Evolutionary conservation across 148 eudicot species (phyloP).

Genomic region (Amaranthus palmeri): DNA sequence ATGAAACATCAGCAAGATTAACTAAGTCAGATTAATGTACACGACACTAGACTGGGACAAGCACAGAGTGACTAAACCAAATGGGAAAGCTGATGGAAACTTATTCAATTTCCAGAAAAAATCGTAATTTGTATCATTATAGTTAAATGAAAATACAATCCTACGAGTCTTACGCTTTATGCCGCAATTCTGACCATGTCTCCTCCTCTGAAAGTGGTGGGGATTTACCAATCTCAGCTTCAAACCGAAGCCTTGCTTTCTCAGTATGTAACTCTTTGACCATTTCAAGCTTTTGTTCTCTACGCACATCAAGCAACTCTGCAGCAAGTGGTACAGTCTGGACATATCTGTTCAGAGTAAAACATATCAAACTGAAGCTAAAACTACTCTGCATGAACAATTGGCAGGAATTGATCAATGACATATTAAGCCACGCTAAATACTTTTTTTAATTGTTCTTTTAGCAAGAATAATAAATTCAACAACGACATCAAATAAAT

Average conservation of each 20-base stretch:
- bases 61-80: no score
- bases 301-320: slow-evolving; percentile 80
- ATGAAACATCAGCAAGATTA: no score
- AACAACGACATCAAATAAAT: background rate
- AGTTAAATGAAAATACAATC: background rate
- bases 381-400: background rate
- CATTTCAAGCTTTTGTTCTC: slow-evolving; percentile 86
- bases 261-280: slow-evolving; percentile 63
- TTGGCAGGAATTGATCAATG: background rate
- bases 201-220: slow-evolving; percentile 90
- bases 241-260: slow-evolving; percentile 67
- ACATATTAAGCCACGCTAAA: background rate
- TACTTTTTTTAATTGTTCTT: background rate
- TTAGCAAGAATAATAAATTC: background rate
- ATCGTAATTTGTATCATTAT: no score
- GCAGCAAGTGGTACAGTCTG: slow-evolving; percentile 96
- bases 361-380: slow-evolving; percentile 6
- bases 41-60: no score
- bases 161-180: slow-evolving; percentile 66
- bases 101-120: no score
- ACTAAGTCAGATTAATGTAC: no score
- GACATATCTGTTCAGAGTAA: slow-evolving; percentile 67
- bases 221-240: slow-evolving; percentile 92
- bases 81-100: no score
- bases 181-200: slow-evolving; percentile 72